Percentiles rank a stretch among this genome's conserved stretches.
Evolutionary conservation across 192 early-diverging fungal species (phyloP).

Genomic region (Gigaspora rosea): DNA sequence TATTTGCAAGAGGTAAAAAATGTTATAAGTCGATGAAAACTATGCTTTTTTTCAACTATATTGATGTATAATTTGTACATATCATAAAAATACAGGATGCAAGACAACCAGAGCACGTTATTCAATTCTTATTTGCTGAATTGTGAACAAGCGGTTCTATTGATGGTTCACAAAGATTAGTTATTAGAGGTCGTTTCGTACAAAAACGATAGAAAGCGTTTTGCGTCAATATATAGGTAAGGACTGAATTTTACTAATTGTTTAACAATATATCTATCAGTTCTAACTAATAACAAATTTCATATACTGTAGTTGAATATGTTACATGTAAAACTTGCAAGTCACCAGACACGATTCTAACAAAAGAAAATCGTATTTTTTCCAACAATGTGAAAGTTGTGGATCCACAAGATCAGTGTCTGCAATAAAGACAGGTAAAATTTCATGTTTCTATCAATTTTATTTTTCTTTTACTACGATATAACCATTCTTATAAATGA

Average conservation of each 20-base stretch:
- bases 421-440: slow-evolving; percentile 84
- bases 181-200: slow-evolving; percentile 98
- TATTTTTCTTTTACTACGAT: neutral
- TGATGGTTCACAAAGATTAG: slow-evolving; percentile 84
- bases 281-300: neutral
- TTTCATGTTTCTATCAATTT: neutral
- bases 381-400: slow-evolving; percentile 96
- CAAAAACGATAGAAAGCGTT: slow-evolving; percentile 98
- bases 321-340: slow-evolving; percentile 99
- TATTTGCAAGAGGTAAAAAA: slow-evolving; percentile 75
- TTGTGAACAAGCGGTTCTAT: slow-evolving; percentile 97
- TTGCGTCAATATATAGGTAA: slow-evolving; percentile 93
- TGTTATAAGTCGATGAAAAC: neutral
- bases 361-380: slow-evolving; percentile 96
- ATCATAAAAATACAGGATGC: slow-evolving; percentile 64
- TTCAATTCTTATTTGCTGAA: slow-evolving; percentile 97
- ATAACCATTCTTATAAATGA: neutral
- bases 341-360: slow-evolving; percentile 88
- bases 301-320: slow-evolving; percentile 84
- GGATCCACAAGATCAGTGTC: slow-evolving; percentile 93
- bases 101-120: slow-evolving; percentile 95
- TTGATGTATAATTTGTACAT: neutral
- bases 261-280: neutral
- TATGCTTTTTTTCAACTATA: neutral
- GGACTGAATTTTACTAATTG: slow-evolving; percentile 8